A percentile compares a stretch with the other conserved stretches of the same genome.
These are phyloP conservation scores for Calendula officinalis DNA, from an alignment of 129 eudicot species.

Conservation along the genomic window DNA sequence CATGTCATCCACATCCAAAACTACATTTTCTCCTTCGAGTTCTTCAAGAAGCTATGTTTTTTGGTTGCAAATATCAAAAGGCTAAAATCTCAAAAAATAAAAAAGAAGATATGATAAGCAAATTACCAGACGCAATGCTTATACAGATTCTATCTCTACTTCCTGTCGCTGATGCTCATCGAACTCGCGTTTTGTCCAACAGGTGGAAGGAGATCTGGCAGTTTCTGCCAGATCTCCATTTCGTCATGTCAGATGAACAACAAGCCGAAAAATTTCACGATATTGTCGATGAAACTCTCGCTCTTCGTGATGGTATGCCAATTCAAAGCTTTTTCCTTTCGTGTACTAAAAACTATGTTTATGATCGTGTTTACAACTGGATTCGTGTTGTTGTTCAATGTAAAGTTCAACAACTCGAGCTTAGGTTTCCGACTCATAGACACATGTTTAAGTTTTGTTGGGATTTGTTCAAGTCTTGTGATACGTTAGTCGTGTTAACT, in stretches of 20 bases:
- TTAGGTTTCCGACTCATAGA: conserved; percentile 24
- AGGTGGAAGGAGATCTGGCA: neutral
- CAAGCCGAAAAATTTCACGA: conserved; percentile 16
- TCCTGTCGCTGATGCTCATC: neutral
- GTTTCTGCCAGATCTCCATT: conserved; percentile 17
- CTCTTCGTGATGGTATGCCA: conserved; percentile 14
- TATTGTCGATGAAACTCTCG: conserved; percentile 9
- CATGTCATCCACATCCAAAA: no score
- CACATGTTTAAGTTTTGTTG: conserved; percentile 17
- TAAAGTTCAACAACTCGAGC: conserved; percentile 11
- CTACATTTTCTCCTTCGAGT: no score
- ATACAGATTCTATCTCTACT: neutral
- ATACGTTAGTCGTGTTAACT: conserved; percentile 14
- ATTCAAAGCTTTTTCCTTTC: conserved; percentile 8
- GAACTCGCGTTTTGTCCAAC: neutral
- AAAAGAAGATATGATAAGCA: neutral
- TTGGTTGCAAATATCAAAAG: no score
- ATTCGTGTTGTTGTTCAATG: neutral
- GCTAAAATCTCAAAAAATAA: neutral
- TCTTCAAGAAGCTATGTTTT: no score
- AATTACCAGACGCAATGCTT: neutral
- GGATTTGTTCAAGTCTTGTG: conserved; percentile 6
- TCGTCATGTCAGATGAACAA: neutral
- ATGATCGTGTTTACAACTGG: conserved; percentile 16
- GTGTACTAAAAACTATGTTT: conserved; percentile 15